Evolutionary conservation across 352 stramenopile genomes (phyloP).

Genomic region (Pythium aquatile): DNA sequence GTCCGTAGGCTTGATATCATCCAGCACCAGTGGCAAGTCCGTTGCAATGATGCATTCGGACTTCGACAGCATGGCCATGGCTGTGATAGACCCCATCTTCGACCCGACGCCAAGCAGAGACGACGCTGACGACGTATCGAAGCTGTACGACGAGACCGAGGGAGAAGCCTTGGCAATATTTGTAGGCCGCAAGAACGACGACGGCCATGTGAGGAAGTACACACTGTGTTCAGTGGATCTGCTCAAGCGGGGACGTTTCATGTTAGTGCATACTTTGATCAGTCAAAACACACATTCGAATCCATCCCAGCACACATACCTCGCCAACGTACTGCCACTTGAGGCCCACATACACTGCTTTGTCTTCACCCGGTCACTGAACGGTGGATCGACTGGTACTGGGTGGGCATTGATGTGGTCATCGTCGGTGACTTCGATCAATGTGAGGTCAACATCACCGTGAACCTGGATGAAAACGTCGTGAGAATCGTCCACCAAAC

Average conservation of each 20-base stretch:
- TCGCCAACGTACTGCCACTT: slow-evolving; percentile 38
- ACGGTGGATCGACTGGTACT: background rate
- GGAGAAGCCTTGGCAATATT: background rate
- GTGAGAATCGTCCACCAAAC: background rate
- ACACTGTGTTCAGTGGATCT: slow-evolving; percentile 8
- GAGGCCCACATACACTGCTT: slow-evolving; percentile 43
- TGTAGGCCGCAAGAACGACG: background rate
- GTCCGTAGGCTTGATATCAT: slow-evolving; percentile 10
- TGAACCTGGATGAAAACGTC: background rate
- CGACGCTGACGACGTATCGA: slow-evolving; percentile 1
- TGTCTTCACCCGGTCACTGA: slow-evolving; percentile 18
- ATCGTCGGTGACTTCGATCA: slow-evolving; percentile 26
- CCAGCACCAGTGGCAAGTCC: slow-evolving; percentile 16
- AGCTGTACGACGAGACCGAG: background rate
- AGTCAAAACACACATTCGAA: background rate
- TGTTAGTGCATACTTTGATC: background rate
- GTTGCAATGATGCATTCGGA: slow-evolving; percentile 15
- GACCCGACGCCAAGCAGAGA: background rate
- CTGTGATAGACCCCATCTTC: slow-evolving; percentile 15
- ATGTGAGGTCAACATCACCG: slow-evolving; percentile 21
- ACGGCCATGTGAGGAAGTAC: slow-evolving; percentile 14
- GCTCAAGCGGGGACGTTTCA: too few species aligned
- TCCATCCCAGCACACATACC: slow-evolving; percentile 25
- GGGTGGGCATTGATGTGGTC: background rate
- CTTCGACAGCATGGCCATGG: slow-evolving; percentile 7